Evolutionary conservation across 2,329 filamentous ascomycete species (phyloP).

Genomic region (Aureobasidium sp.): DNA sequence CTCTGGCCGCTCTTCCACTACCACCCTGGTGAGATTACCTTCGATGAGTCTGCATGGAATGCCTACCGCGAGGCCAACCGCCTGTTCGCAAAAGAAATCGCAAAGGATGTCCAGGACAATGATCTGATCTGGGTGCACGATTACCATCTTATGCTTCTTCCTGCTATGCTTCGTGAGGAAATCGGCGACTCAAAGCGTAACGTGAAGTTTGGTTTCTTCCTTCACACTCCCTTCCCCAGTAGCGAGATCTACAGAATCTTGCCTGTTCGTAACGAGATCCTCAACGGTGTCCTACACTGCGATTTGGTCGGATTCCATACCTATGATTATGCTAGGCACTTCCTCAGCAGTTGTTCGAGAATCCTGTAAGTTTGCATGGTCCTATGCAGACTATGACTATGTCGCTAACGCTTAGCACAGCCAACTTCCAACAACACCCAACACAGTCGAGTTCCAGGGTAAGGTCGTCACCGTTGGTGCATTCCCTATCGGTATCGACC

Average conservation of each 20-base stretch:
- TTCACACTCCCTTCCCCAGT: constrained; percentile 94
- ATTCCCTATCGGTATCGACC: constrained; percentile 96
- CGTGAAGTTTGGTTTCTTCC: constrained; percentile 95
- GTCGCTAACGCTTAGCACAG: constrained; percentile 26
- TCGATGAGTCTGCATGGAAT: constrained; percentile 89
- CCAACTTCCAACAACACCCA: constrained; percentile 73
- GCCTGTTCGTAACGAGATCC: constrained; percentile 81
- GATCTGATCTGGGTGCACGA: constrained; percentile 98
- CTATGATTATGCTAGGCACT: constrained; percentile 97
- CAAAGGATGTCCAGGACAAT: constrained; percentile 81
- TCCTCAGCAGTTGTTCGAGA: constrained; percentile 91
- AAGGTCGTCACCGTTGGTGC: constrained; percentile 87
- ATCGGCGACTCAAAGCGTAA: constrained; percentile 61
- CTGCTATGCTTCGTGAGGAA: constrained; percentile 89
- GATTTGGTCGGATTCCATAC: constrained; percentile 97
- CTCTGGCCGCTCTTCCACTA: constrained; percentile 99
- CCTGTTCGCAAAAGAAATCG: constrained; percentile 81
- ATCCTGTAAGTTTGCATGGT: constrained; percentile 56
- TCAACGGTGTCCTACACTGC: constrained; percentile 83
- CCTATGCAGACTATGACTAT: constrained; percentile 6
- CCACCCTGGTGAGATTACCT: constrained; percentile 95
- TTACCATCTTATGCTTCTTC: constrained; percentile 95
- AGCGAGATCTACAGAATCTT: constrained; percentile 95
- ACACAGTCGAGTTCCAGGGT: constrained; percentile 84
- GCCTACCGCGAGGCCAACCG: constrained; percentile 91